A percentile compares a stretch with the other conserved stretches of the same genome.
Conservation (phyloP, 2,329 filamentous ascomycete species). For the Cadophora sp. region DNA sequence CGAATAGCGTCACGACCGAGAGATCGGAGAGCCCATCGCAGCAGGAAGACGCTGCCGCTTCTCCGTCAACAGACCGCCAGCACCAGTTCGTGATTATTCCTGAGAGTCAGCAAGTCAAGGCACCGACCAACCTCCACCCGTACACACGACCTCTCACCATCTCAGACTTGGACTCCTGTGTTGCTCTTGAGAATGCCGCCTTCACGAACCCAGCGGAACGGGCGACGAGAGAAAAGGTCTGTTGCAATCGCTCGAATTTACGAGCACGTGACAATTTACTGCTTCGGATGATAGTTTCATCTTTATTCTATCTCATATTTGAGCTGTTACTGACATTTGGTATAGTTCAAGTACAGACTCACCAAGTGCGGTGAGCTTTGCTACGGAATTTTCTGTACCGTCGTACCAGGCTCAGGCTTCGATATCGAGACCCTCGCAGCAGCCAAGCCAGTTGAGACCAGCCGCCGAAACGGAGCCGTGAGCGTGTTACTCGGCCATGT, state of each 20-base stretch:
- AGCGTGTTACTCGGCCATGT: conserved; percentile 78
- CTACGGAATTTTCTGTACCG: conserved; percentile 79
- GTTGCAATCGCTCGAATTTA: conserved; percentile 29
- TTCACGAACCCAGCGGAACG: conserved; percentile 58
- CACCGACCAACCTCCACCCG: conserved; percentile 67
- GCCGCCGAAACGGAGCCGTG: conserved; percentile 59
- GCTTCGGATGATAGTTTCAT: neutral
- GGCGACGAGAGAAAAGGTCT: conserved; percentile 60
- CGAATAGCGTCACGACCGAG: conserved; percentile 31
- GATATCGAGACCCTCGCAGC: conserved; percentile 59
- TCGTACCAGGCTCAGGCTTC: conserved; percentile 55
- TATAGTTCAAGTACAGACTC: conserved; percentile 78
- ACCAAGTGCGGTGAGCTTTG: conserved; percentile 76
- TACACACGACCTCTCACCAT: conserved; percentile 76
- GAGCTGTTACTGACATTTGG: conserved; percentile 22
- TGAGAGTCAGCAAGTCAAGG: conserved; percentile 34
- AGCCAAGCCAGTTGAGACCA: conserved; percentile 64
- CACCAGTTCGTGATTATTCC: conserved; percentile 37
- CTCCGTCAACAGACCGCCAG: conserved; percentile 22
- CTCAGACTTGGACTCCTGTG: conserved; percentile 66
- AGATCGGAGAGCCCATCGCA: conserved; percentile 32
- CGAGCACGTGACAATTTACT: conserved; percentile 29
- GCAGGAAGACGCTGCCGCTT: conserved; percentile 21
- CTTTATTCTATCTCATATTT: neutral
- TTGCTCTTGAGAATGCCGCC: conserved; percentile 61